Percentiles rank a stretch among this genome's conserved stretches.
phyloP scores from a whole-genome alignment of 306 rosid genomes.

The Begonia masoniana region DNA sequence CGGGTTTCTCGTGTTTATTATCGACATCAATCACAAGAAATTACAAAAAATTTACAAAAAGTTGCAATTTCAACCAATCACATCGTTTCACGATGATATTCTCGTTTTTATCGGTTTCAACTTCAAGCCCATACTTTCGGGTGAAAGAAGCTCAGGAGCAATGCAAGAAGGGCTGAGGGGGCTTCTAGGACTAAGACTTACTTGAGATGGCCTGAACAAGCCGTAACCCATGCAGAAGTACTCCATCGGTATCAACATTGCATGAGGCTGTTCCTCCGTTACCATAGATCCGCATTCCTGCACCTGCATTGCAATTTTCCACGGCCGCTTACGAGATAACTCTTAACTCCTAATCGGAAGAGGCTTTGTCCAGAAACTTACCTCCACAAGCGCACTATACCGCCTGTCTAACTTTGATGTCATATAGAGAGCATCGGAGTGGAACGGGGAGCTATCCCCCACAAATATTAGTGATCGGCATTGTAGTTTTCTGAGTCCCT shows the following conservation, averaged over 20 bases:
- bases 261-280: constrained; percentile 98
- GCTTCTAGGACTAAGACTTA: constrained; percentile 83
- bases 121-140: constrained; percentile 99
- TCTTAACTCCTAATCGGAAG: not conserved
- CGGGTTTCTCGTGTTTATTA: too few species aligned
- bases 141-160: constrained; percentile 85
- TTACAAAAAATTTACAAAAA: too few species aligned
- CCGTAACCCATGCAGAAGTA: constrained; percentile 93
- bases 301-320: constrained; percentile 31
- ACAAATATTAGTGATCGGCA: constrained; percentile 90
- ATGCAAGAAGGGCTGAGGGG: constrained; percentile 90
- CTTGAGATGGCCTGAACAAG: constrained; percentile 54
- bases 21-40: too few species aligned
- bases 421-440: constrained; percentile 72
- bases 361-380: constrained; percentile 8
- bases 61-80: too few species aligned
- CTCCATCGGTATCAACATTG: constrained; percentile 91
- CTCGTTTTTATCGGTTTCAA: constrained; percentile 89
- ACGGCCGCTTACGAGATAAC: too few species aligned
- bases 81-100: constrained; percentile 13
- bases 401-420: constrained; percentile 75
- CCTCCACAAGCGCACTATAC: constrained; percentile 90
- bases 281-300: constrained; percentile 95
- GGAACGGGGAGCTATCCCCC: constrained; percentile 81
- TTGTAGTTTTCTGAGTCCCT: constrained; percentile 55